Percentiles rank a stretch among this genome's conserved stretches.
Conservation (phyloP, 371 early-diverging fungal genomes). For the Amoeboradix gromovi region DNA sequence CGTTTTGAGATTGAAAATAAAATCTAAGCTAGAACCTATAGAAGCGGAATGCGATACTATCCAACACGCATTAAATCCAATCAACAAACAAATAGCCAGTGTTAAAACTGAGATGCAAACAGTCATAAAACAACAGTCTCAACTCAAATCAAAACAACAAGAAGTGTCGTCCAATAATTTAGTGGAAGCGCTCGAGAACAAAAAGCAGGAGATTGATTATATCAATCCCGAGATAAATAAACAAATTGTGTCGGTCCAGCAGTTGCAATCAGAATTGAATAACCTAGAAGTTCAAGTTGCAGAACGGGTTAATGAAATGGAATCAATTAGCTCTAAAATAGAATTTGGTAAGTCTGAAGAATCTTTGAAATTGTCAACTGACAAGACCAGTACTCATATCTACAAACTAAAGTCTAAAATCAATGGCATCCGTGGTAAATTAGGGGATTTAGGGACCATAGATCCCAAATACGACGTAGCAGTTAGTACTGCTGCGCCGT, state of each 20-base stretch:
- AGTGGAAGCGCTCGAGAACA: constrained; percentile 1
- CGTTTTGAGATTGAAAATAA: not conserved
- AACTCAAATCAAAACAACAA: not conserved
- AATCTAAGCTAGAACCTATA: not conserved
- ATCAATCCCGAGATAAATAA: not conserved
- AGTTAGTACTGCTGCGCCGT: constrained; percentile 63
- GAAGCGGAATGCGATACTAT: not conserved
- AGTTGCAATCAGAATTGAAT: not conserved
- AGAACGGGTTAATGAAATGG: not conserved
- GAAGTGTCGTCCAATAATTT: not conserved
- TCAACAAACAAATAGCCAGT: not conserved
- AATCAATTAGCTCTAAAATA: not conserved
- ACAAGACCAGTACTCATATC: constrained; percentile 5
- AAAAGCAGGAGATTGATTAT: constrained; percentile 2
- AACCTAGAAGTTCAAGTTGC: not conserved
- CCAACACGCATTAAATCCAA: not conserved
- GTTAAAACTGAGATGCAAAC: not conserved
- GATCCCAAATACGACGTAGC: constrained; percentile 86
- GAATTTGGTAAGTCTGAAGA: not conserved
- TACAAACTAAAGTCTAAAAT: constrained; percentile 4
- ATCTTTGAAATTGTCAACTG: constrained; percentile 2
- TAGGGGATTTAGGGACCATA: constrained; percentile 87
- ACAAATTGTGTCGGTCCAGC: not conserved
- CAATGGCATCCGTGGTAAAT: constrained; percentile 31
- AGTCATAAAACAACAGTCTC: not conserved